These are phyloP conservation scores for Quercus dentata DNA, from an alignment of 306 rosid species.

Conservation along the genomic window DNA sequence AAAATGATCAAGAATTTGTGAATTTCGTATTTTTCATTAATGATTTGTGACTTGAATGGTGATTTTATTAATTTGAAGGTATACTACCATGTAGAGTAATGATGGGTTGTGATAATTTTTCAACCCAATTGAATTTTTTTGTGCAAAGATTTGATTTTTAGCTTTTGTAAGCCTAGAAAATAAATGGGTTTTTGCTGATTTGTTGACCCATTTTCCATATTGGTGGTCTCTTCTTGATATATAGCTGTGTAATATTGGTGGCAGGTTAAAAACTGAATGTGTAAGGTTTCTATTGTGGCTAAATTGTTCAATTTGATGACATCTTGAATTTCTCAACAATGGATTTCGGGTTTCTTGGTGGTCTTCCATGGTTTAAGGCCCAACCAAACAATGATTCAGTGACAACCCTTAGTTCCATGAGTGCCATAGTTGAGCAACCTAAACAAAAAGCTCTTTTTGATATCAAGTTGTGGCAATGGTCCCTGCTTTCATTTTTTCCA, in stretches of 20 bases:
- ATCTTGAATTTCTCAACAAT: slow-evolving; percentile 21
- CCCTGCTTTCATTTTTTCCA: slow-evolving; percentile 49
- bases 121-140: not conserved
- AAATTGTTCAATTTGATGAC: slow-evolving; percentile 14
- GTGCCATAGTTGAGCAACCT: slow-evolving; percentile 24
- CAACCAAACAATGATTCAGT: slow-evolving; percentile 35
- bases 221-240: not conserved
- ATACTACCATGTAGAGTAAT: not conserved
- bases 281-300: slow-evolving; percentile 16
- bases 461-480: slow-evolving; percentile 39
- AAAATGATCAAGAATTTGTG: not conserved
- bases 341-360: slow-evolving; percentile 51
- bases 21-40: not conserved
- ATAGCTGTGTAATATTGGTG: slow-evolving; percentile 6
- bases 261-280: slow-evolving; percentile 19
- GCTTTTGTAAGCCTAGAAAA: not conserved
- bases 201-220: not conserved
- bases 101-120: not conserved
- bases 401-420: slow-evolving; percentile 18
- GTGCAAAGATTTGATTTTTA: not conserved
- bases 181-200: not conserved
- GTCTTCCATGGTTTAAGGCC: slow-evolving; percentile 44
- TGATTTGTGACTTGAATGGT: not conserved
- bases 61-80: not conserved
- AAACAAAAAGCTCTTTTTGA: slow-evolving; percentile 24